These are phyloP conservation scores for Debaryomycetaceae sp. DNA, from an alignment of 1,139 yeast genomes.

Conservation along the genomic window DNA sequence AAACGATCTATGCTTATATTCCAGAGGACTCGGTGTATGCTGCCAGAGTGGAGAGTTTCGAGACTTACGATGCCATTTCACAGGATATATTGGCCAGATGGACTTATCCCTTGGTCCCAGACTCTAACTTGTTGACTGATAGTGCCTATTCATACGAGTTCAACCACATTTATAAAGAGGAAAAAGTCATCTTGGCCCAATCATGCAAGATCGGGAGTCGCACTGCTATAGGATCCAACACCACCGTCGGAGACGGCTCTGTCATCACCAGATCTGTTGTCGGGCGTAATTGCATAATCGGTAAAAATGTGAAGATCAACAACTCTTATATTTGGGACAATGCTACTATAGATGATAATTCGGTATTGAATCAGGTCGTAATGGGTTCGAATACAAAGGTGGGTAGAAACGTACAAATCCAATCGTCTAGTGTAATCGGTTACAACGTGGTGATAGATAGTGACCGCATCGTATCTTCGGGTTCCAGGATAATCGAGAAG, in stretches of 20 bases:
- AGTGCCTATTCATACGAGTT: slow-evolving; percentile 77
- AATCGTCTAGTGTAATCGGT: slow-evolving; percentile 79
- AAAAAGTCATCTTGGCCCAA: slow-evolving; percentile 81
- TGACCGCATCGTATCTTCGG: slow-evolving; percentile 42
- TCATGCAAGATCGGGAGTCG: slow-evolving; percentile 78
- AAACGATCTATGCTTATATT: slow-evolving; percentile 85
- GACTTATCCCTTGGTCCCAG: slow-evolving; percentile 91
- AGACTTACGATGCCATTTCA: slow-evolving; percentile 88
- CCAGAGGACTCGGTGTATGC: slow-evolving; percentile 73
- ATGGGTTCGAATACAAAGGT: slow-evolving; percentile 63
- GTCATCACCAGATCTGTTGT: slow-evolving; percentile 63
- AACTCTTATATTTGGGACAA: slow-evolving; percentile 89
- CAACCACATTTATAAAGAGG: slow-evolving; percentile 83
- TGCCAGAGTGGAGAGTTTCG: slow-evolving; percentile 91
- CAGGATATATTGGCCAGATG: slow-evolving; percentile 89
- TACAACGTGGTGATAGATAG: slow-evolving; percentile 65
- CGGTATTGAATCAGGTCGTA: slow-evolving; percentile 56
- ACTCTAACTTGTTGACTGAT: slow-evolving; percentile 66
- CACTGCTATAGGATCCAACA: slow-evolving; percentile 72
- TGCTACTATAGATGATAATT: slow-evolving; percentile 65
- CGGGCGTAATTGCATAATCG: slow-evolving; percentile 83
- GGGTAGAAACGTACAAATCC: slow-evolving; percentile 47
- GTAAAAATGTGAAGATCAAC: slow-evolving; percentile 64
- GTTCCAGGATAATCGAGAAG: slow-evolving; percentile 49
- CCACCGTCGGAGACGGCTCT: slow-evolving; percentile 62